Evolutionary conservation across 2,329 filamentous ascomycete species (phyloP).

Genomic region (Fusarium neocosmosporiellum): DNA sequence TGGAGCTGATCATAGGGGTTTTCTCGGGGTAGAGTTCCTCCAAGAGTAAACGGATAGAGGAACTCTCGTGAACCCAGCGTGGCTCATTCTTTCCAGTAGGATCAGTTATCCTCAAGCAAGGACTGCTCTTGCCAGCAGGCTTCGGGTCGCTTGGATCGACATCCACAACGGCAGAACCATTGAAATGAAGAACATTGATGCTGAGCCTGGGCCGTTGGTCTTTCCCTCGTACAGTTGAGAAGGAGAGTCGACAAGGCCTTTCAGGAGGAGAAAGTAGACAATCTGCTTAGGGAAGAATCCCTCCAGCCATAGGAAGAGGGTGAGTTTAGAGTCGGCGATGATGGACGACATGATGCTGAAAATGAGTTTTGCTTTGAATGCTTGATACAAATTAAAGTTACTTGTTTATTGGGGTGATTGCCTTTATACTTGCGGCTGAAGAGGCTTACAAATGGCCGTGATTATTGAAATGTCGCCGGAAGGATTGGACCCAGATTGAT

Average conservation of each 20-base stretch:
- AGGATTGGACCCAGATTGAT: neutral
- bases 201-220: neutral
- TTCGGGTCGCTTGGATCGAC: neutral
- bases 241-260: neutral
- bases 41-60: neutral
- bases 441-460: neutral
- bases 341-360: neutral
- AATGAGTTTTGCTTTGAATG: rapidly evolving
- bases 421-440: neutral
- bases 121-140: neutral
- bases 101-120: neutral
- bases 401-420: neutral
- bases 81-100: neutral
- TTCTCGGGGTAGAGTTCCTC: neutral
- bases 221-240: neutral
- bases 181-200: neutral
- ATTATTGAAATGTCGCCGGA: neutral
- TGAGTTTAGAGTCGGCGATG: neutral
- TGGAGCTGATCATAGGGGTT: neutral
- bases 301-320: neutral
- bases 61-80: neutral
- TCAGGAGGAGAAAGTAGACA: neutral
- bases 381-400: neutral
- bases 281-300: neutral
- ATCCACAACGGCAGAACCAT: neutral